A percentile compares a stretch with the other conserved stretches of the same genome.
Conservation (phyloP, 148 eudicot species). For the Rhododendron mucronatum region DNA sequence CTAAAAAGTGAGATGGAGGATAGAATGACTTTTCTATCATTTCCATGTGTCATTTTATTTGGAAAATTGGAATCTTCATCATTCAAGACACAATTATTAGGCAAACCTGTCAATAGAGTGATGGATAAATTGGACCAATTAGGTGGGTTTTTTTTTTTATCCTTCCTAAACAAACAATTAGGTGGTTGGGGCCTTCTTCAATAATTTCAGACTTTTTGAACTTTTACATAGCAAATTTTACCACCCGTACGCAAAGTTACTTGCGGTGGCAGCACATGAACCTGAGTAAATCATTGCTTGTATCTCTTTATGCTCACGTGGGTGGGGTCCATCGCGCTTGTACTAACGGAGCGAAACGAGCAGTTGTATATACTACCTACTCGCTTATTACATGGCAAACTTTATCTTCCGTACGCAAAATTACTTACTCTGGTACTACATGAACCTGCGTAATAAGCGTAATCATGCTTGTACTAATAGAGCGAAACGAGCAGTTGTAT, state of each 20-base stretch:
- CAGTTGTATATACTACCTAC: not conserved
- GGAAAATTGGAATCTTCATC: slow-evolving; percentile 1
- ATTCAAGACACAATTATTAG: not conserved
- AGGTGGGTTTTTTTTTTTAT: not conserved
- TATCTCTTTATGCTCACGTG: not conserved
- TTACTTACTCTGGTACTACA: not conserved
- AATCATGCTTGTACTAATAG: not conserved
- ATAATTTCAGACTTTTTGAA: not conserved
- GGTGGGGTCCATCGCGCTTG: not conserved
- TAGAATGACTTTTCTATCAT: not conserved
- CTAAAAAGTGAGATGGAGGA: not conserved
- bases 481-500: not conserved
- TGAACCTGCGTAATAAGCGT: not conserved
- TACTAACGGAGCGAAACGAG: not conserved
- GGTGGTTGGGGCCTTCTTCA: not conserved
- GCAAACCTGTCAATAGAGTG: not conserved
- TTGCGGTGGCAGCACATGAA: not conserved
- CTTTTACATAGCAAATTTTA: not conserved
- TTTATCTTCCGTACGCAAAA: not conserved
- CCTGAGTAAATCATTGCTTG: not conserved
- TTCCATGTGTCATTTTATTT: not conserved
- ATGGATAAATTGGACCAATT: not conserved
- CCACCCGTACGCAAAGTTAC: not conserved
- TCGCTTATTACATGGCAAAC: not conserved
- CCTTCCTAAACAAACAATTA: not conserved